Evolutionary conservation across 352 stramenopile genomes (phyloP), one percentile per base, ranked within the genome.

Genomic region (Phytophthora sansomeana): DNA sequence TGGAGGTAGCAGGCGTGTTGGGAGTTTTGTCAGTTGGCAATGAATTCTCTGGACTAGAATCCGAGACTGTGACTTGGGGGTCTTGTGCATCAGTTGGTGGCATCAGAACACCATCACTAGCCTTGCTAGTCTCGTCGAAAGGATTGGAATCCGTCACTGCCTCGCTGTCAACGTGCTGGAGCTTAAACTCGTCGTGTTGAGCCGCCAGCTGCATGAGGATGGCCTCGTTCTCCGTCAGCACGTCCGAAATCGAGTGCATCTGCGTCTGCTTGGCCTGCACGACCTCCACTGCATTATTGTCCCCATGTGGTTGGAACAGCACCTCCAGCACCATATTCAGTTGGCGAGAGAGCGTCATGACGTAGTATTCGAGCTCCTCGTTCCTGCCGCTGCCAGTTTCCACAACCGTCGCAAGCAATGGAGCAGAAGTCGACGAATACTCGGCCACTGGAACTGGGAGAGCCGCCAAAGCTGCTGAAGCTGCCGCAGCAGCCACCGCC

Each of bases 291-390:
- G 69, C 67, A 24, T 81, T 67, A 16, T 54, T 72, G 5, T 55
- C 46, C 4, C 29, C 56, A 14, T 81, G 72, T 1, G 80, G 72
- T 33, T 81, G 75, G 53, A 91, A 89, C 13, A 91, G 68, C 28
- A 89, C 70, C 44, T 85, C 78, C 42, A 91, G 72, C 54, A 86
- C 80, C 48, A 80, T 58, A 54, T 91, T 86, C 21, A 91, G 72
- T 57, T 91, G 82, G 7, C 78, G 52, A 0, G 82, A 80, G 2
- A 91, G 64, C 28, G 72, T 83, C 74, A 88, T 79, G 19, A 83
- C 49, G 48, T 77, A 85, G 49, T 88, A 86, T 52, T 89, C 80
- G 14, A 87, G 58, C 63, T 89, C 82, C 1, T 83, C 67, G n/a
- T 74, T 67, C 14, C 62, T 53, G 28, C 33, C 57, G 6, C 66